A percentile compares a stretch with the other conserved stretches of the same genome.
Evolutionary conservation across 2,329 filamentous ascomycete species (phyloP).

Genomic region (Fusarium tuaranense): DNA sequence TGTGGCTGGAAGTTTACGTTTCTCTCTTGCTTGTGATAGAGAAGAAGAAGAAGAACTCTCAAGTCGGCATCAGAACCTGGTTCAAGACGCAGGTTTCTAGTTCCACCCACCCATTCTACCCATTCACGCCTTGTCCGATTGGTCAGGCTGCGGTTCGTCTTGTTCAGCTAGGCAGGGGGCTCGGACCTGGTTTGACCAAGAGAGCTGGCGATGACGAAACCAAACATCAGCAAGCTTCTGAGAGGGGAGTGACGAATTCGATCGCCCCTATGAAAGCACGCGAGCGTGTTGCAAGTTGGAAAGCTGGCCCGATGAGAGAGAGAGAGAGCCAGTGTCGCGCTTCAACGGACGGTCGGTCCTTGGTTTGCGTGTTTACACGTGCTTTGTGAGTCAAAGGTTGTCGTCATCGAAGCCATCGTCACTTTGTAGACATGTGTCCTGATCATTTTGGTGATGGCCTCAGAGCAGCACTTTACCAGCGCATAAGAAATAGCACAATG

Average conservation of each 20-base stretch:
- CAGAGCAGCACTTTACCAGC: neutral
- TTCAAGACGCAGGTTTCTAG: neutral
- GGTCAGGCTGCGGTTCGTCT: constrained; percentile 7
- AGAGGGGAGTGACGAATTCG: neutral
- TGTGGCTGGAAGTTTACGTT: neutral
- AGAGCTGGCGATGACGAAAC: constrained; percentile 36
- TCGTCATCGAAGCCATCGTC: constrained; percentile 44
- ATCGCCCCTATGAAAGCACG: neutral
- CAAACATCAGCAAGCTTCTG: constrained; percentile 4
- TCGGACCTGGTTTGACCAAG: constrained; percentile 3
- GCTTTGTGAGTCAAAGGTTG: constrained; percentile 16
- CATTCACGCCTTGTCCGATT: constrained; percentile 9
- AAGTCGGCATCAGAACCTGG: neutral
- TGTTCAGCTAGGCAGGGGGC: constrained; percentile 36
- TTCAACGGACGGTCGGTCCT: neutral
- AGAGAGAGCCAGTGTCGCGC: neutral
- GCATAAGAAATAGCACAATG: neutral
- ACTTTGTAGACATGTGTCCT: constrained; percentile 10
- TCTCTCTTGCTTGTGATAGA: neutral
- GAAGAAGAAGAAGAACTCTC: neutral
- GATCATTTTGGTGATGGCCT: constrained; percentile 14
- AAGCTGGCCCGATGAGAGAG: neutral
- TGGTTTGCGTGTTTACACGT: constrained; percentile 9
- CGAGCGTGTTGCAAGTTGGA: neutral
- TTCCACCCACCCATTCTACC: constrained; percentile 8